Conservation (phyloP, 1,284 basidiomycete species). For the Schizophyllum commune region DNA sequence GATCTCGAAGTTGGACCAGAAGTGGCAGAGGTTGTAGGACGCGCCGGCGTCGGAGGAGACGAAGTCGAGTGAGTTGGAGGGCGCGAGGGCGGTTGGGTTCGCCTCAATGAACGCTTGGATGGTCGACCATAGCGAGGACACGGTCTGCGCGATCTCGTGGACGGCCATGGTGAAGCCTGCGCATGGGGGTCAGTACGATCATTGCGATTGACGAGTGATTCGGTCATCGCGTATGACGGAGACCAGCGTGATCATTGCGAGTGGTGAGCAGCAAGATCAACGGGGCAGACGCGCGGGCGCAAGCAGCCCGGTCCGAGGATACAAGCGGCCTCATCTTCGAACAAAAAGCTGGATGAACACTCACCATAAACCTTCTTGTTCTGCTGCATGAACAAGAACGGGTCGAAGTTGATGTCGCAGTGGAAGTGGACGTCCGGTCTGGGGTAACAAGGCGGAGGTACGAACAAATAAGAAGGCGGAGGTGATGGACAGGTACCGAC, state of each 20-base stretch:
- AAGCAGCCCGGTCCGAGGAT: too few species aligned
- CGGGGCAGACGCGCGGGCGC: neutral
- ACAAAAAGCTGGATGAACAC: neutral
- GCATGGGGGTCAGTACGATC: neutral
- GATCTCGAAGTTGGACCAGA: slow-evolving; percentile 79
- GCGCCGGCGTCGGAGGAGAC: slow-evolving; percentile 57
- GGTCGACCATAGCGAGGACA: slow-evolving; percentile 66
- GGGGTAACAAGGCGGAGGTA: neutral
- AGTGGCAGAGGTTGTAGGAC: slow-evolving; percentile 72
- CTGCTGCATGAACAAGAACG: slow-evolving; percentile 71
- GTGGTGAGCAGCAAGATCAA: neutral
- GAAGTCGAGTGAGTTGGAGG: slow-evolving; percentile 65
- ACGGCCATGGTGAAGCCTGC: slow-evolving; percentile 67
- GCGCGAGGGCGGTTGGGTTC: slow-evolving; percentile 45
- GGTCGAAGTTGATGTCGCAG: slow-evolving; percentile 69
- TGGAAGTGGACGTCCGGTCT: slow-evolving; percentile 67
- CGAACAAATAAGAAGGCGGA: too few species aligned
- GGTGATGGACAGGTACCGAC: too few species aligned
- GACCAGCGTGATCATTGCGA: neutral
- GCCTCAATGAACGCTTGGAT: slow-evolving; percentile 30
- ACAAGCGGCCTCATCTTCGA: neutral
- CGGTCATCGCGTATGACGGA: too few species aligned
- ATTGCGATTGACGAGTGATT: too few species aligned
- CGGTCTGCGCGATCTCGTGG: slow-evolving; percentile 70
- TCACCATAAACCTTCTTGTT: slow-evolving; percentile 62